phyloP scores from a whole-genome alignment of 2,329 filamentous ascomycete genomes.

The Drechslerella dactyloides region DNA sequence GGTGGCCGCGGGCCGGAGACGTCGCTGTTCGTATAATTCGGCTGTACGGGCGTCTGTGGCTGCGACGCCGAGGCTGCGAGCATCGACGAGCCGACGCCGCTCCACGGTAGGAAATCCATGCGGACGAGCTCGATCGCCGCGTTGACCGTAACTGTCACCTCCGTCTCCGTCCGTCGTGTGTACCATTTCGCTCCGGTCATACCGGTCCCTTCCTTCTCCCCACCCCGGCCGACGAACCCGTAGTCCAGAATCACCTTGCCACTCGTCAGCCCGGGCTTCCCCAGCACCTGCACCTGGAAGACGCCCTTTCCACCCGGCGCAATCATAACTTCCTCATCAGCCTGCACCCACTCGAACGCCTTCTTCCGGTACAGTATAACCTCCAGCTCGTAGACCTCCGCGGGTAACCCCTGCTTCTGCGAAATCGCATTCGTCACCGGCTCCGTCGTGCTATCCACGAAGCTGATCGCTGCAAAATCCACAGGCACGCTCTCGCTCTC shows the following conservation, averaged over 20 bases:
- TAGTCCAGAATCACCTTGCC: conserved; percentile 86
- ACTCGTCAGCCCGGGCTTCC: conserved; percentile 81
- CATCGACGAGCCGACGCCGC: conserved; percentile 63
- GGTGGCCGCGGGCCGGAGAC: background rate
- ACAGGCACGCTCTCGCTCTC: conserved; percentile 72
- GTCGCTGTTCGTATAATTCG: conserved; percentile 52
- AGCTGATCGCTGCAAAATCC: conserved; percentile 85
- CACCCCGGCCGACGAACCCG: conserved; percentile 66
- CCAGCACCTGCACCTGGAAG: conserved; percentile 83
- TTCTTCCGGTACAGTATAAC: conserved; percentile 76
- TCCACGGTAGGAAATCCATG: conserved; percentile 78
- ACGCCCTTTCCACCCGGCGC: conserved; percentile 70
- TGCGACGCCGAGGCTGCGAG: conserved; percentile 32
- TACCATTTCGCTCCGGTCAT: conserved; percentile 73
- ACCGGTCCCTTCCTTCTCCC: conserved; percentile 62
- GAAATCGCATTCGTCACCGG: conserved; percentile 76
- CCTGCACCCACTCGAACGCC: conserved; percentile 66
- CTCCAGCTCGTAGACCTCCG: conserved; percentile 86
- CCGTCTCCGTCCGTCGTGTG: conserved; percentile 80
- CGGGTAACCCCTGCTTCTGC: conserved; percentile 76
- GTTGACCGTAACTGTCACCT: conserved; percentile 87
- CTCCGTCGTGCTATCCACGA: conserved; percentile 83
- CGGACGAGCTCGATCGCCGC: conserved; percentile 82
- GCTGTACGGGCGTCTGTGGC: conserved; percentile 48
- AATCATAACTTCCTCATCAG: conserved; percentile 66